Conservation (phyloP, 2,329 filamentous ascomycete species). For the Calonectria multiphialidica region DNA sequence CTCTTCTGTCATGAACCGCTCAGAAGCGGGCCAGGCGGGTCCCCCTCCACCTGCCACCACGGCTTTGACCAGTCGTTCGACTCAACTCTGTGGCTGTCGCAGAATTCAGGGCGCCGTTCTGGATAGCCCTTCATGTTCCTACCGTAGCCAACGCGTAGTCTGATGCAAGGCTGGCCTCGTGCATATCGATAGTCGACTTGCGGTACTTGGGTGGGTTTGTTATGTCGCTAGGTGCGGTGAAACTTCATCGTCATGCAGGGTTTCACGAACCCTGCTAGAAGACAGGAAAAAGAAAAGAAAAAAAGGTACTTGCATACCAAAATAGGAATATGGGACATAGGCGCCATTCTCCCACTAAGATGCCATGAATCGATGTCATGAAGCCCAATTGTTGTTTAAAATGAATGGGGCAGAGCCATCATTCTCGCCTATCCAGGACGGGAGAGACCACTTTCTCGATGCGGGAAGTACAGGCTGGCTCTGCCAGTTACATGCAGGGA, state of each 20-base stretch:
- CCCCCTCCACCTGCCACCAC: constrained; percentile 22
- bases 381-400: neutral
- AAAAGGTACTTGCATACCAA: neutral
- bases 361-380: neutral
- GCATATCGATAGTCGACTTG: neutral
- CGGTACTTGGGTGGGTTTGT: neutral
- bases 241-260: neutral
- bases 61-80: constrained; percentile 24
- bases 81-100: constrained; percentile 13
- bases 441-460: constrained; percentile 4
- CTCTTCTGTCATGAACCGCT: constrained; percentile 4
- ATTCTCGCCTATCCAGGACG: neutral
- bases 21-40: constrained; percentile 14
- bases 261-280: neutral
- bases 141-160: neutral
- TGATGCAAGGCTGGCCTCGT: neutral
- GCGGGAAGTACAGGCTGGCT: neutral
- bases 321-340: neutral
- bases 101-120: constrained; percentile 16
- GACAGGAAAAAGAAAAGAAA: neutral
- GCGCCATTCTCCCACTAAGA: neutral
- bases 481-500: constrained; percentile 1
- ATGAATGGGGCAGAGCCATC: neutral
- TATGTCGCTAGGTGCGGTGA: neutral
- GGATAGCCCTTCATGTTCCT: neutral